Conservation (phyloP, 768 basidiomycete genomes). For the Amanita muscaria region DNA sequence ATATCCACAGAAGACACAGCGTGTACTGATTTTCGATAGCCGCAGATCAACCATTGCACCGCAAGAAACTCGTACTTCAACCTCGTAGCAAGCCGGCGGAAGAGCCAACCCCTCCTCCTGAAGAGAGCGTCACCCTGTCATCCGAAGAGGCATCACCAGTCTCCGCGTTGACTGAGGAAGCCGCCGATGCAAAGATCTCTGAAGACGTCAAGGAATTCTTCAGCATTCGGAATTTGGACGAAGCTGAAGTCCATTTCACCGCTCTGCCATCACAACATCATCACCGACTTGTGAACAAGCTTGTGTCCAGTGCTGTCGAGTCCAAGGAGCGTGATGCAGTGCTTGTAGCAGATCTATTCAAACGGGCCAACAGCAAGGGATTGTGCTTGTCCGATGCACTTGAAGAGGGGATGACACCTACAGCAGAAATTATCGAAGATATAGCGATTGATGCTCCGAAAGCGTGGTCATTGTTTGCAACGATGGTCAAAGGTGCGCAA, state of each 20-base stretch:
- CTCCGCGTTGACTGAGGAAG: slow-evolving; percentile 52
- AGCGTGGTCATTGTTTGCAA: slow-evolving; percentile 68
- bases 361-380: slow-evolving; percentile 47
- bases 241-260: slow-evolving; percentile 83
- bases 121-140: slow-evolving; percentile 41
- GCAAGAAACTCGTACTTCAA: slow-evolving; percentile 64
- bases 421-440: slow-evolving; percentile 78
- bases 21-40: slow-evolving; percentile 18
- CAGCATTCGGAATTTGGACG: slow-evolving; percentile 72
- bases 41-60: slow-evolving; percentile 46
- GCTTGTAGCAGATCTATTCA: slow-evolving; percentile 71
- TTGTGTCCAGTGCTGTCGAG: slow-evolving; percentile 69
- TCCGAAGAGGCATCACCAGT: slow-evolving; percentile 32
- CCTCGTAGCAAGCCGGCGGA: slow-evolving; percentile 72
- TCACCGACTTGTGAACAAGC: slow-evolving; percentile 59
- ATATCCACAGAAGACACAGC: neutral
- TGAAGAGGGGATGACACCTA: slow-evolving; percentile 63
- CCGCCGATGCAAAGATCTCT: slow-evolving; percentile 65
- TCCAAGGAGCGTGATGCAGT: slow-evolving; percentile 74
- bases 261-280: slow-evolving; percentile 60
- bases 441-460: slow-evolving; percentile 86
- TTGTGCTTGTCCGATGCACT: slow-evolving; percentile 53
- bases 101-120: slow-evolving; percentile 37
- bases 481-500: slow-evolving; percentile 62
- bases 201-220: slow-evolving; percentile 87